Evolutionary conservation across 208 protist genomes (phyloP), one percentile per base, ranked within the genome.

Genomic region (Crithidia fasciculata): DNA sequence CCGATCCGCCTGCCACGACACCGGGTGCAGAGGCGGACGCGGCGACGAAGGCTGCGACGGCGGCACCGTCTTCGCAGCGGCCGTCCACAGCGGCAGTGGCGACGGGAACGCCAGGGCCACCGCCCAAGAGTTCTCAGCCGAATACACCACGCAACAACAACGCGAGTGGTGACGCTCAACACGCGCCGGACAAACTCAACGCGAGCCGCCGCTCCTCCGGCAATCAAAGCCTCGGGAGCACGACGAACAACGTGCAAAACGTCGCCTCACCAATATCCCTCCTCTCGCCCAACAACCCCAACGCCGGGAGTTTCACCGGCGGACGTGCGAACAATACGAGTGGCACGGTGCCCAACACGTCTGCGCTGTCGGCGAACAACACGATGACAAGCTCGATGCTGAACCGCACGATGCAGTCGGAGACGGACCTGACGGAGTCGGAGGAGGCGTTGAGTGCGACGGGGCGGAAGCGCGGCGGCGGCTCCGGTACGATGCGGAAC

Each of bases 401-500:
- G 18, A 47, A 43, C 19, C 52, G 43, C 15, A 41, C 3, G 0
- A 40, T 70, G 2, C 8, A 57, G 41, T 53, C 41, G 18, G 65
- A 70, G 52, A 15, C 44, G 0, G 40, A 53, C 16, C 13, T 47
- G 45, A 74, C 60, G 39, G 74, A 74, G 18, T 70, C 74, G 43
- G 50, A 74, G 9, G 68, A 41, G 5, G 55, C 10, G 37, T 12
- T 74, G 53, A 80, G 60, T 58, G 13, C 39, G 12, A 49, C 55
- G 3, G 9, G 43, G 36, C 39, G 19, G 45, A 47, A 47, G 18
- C 59, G 61, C 15, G 40, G 40, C 19, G 55, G 47, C 37, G 49
- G 47, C 9, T 69, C 63, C 16, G 52, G 52, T 7, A 54, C 67
- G 39, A 59, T 72, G 55, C 75, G 70, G 16, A 76, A 74, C 58